These are phyloP conservation scores for Xanthoconium separans DNA, from an alignment of 1,284 basidiomycete species.

Conservation along the genomic window DNA sequence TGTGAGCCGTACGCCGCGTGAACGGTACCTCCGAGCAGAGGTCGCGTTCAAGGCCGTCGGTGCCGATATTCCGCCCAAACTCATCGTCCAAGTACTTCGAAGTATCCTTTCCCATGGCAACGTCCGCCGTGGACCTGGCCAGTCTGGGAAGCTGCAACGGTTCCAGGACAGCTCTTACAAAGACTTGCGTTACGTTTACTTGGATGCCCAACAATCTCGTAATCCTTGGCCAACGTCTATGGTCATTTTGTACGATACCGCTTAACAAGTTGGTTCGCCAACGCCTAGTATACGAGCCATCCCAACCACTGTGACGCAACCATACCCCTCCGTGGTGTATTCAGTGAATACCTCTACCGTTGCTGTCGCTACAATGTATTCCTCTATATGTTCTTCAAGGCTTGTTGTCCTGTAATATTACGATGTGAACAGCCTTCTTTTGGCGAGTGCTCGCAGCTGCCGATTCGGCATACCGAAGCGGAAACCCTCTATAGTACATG, in stretches of 20 bases:
- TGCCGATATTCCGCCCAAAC: conserved; percentile 52
- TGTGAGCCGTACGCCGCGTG: conserved; percentile 42
- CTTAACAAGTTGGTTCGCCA: conserved; percentile 10
- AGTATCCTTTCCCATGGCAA: conserved; percentile 50
- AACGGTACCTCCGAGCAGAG: conserved; percentile 54
- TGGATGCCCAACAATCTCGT: conserved; percentile 42
- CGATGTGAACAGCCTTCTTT: conserved; percentile 1
- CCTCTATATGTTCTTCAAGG: not conserved
- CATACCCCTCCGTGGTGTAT: too few species aligned
- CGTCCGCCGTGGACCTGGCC: conserved; percentile 51
- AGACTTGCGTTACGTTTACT: conserved; percentile 43
- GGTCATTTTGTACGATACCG: conserved; percentile 41
- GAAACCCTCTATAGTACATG: too few species aligned
- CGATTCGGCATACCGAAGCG: too few species aligned
- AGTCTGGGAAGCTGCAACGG: conserved; percentile 52
- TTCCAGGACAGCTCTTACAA: conserved; percentile 34
- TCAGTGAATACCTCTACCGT: too few species aligned
- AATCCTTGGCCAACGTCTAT: conserved; percentile 54
- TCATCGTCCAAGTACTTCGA: conserved; percentile 48
- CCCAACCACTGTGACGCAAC: not conserved
- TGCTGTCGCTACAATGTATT: not conserved
- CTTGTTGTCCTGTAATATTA: not conserved
- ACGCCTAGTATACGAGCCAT: not conserved
- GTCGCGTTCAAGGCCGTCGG: conserved; percentile 58
- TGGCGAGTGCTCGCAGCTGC: too few species aligned